These are phyloP conservation scores for Chenopodium album DNA, from an alignment of 148 eudicot species.

Conservation along the genomic window DNA sequence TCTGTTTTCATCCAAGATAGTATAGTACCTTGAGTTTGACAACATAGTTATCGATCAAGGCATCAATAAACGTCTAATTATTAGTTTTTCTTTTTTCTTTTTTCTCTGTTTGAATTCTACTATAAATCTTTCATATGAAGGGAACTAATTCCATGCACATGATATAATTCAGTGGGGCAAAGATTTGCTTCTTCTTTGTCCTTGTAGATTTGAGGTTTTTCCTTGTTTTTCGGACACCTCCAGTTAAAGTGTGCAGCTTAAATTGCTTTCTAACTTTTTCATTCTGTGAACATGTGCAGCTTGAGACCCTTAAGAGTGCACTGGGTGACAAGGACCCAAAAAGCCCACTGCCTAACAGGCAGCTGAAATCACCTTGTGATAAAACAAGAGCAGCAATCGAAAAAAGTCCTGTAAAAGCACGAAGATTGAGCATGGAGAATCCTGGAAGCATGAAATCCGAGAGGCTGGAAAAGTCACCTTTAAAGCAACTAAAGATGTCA, in stretches of 20 bases:
- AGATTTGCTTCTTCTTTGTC: background rate
- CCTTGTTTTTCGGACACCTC: background rate
- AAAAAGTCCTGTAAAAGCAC: constrained; percentile 27
- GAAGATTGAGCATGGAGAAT: constrained; percentile 36
- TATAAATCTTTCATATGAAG: too few relatives aligned
- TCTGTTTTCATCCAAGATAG: background rate
- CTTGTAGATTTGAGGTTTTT: background rate
- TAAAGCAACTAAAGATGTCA: constrained; percentile 29
- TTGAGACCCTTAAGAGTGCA: constrained; percentile 67
- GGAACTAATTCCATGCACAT: background rate
- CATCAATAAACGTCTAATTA: too few relatives aligned
- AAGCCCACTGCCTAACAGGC: constrained; percentile 32
- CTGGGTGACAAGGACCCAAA: constrained; percentile 44
- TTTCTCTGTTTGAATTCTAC: background rate
- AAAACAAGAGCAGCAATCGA: constrained; percentile 22
- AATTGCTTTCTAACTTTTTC: background rate
- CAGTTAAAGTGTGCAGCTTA: background rate
- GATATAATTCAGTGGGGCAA: background rate
- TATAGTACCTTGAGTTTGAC: background rate
- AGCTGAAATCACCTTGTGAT: constrained; percentile 39
- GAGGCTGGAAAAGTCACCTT: constrained; percentile 31
- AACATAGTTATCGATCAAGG: too few relatives aligned
- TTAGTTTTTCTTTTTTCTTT: too few relatives aligned
- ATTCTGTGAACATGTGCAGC: constrained; percentile 38
- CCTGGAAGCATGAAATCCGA: constrained; percentile 3